A percentile compares a stretch with the other conserved stretches of the same genome.
These are phyloP conservation scores for Atkinsonella hypoxylon DNA, from an alignment of 2,329 filamentous ascomycete genomes.

Conservation along the genomic window DNA sequence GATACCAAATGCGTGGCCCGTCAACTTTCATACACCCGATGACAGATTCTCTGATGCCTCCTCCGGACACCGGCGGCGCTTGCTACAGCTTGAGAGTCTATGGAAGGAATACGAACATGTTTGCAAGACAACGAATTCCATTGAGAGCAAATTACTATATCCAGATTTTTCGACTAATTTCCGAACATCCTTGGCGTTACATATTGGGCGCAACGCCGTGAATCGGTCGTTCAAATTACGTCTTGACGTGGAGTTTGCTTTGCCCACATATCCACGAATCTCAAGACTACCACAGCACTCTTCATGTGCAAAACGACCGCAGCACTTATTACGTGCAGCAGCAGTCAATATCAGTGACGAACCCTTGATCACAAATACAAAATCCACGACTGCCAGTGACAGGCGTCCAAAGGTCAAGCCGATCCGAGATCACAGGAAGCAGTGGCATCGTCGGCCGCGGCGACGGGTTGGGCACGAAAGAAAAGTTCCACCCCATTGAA, in stretches of 20 bases:
- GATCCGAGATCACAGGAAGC: neutral
- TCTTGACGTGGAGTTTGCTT: slow-evolving; percentile 10
- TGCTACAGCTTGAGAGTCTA: slow-evolving; percentile 23
- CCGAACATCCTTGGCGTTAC: slow-evolving; percentile 18
- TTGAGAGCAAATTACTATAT: slow-evolving; percentile 25
- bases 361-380: neutral
- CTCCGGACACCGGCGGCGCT: slow-evolving; percentile 12
- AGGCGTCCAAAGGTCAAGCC: neutral
- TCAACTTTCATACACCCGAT: neutral
- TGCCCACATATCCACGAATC: slow-evolving; percentile 3
- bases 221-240: slow-evolving; percentile 13
- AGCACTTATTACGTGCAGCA: neutral
- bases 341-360: too few relatives aligned
- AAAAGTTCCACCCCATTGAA: neutral
- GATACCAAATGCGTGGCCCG: neutral
- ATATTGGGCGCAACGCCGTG: slow-evolving; percentile 14
- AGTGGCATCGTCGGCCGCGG: neutral
- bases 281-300: neutral
- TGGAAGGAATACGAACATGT: slow-evolving; percentile 20
- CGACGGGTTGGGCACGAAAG: neutral
- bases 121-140: slow-evolving; percentile 16
- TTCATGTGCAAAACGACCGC: neutral
- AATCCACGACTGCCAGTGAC: neutral
- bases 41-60: neutral
- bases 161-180: slow-evolving; percentile 16